phyloP scores from a whole-genome alignment of 2,329 filamentous ascomycete species.

The Ophiosphaerella korrae region DNA sequence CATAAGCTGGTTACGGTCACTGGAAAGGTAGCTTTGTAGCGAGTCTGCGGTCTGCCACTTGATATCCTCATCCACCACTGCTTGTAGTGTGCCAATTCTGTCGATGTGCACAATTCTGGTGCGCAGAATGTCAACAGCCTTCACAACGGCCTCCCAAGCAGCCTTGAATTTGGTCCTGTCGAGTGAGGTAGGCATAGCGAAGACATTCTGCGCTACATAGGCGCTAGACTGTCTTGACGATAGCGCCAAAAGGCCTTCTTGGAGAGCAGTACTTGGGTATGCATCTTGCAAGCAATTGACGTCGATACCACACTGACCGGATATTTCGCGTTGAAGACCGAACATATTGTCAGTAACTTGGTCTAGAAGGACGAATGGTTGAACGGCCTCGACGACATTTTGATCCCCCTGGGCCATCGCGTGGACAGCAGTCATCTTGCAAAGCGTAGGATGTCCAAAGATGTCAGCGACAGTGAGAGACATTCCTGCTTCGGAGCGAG shows the following conservation, averaged over 20 bases:
- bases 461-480: constrained; percentile 45
- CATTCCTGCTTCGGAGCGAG: background rate
- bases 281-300: constrained; percentile 13
- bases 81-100: constrained; percentile 11
- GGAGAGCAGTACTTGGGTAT: constrained; percentile 19
- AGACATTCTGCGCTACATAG: constrained; percentile 38
- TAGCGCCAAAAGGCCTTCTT: constrained; percentile 21
- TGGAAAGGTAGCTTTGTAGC: constrained; percentile 11
- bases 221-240: constrained; percentile 10
- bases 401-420: constrained; percentile 44
- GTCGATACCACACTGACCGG: constrained; percentile 7
- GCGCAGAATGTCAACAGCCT: constrained; percentile 51
- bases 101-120: constrained; percentile 37
- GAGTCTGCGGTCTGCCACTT: constrained; percentile 9
- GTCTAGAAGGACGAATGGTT: constrained; percentile 8
- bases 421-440: constrained; percentile 56
- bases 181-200: constrained; percentile 22
- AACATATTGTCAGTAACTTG: background rate
- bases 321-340: background rate
- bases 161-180: constrained; percentile 39
- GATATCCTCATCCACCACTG: constrained; percentile 6
- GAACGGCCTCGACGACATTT: constrained; percentile 2
- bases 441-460: constrained; percentile 46
- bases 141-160: constrained; percentile 49
- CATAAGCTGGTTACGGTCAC: constrained; percentile 8